Evolutionary conservation across 2,329 filamentous ascomycete species (phyloP).

Genomic region (Epichloe gansuensis): DNA sequence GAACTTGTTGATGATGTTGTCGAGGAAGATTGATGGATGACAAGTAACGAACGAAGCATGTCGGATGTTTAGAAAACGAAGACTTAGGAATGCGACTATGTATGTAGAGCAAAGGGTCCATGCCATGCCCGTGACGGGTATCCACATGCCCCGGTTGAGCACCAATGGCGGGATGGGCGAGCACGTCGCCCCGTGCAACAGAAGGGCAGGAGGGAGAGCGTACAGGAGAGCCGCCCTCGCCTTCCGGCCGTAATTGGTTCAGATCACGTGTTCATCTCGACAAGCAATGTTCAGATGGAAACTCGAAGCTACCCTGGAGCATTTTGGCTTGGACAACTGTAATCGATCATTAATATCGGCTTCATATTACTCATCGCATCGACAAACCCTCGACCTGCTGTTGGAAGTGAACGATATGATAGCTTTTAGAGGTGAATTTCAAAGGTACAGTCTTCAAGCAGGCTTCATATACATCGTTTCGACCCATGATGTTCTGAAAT

Average conservation of each 20-base stretch:
- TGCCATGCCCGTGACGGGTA: not conserved
- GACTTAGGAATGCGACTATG: not conserved
- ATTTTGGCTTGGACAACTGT: too few relatives aligned
- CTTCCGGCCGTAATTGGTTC: not conserved
- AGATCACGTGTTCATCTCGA: not conserved
- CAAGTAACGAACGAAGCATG: not conserved
- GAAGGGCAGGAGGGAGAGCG: not conserved
- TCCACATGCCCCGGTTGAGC: conserved; percentile 2
- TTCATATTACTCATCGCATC: too few relatives aligned
- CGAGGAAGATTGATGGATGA: not conserved
- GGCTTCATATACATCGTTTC: too few relatives aligned
- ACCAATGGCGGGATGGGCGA: conserved; percentile 4
- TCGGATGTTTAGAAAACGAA: not conserved
- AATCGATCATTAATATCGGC: too few relatives aligned
- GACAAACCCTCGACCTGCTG: too few relatives aligned
- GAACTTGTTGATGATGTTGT: not conserved
- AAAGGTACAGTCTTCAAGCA: too few relatives aligned
- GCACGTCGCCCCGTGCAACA: too few relatives aligned
- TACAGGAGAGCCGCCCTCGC: too few relatives aligned
- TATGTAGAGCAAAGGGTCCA: not conserved
- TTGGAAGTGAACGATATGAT: too few relatives aligned
- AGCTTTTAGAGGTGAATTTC: too few relatives aligned
- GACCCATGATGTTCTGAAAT: too few relatives aligned
- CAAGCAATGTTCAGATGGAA: not conserved
- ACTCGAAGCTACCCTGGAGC: too few relatives aligned